Evolutionary conservation across 148 eudicot species (phyloP), one percentile per base, ranked within the genome.

Genomic region (Persicaria maculosa): DNA sequence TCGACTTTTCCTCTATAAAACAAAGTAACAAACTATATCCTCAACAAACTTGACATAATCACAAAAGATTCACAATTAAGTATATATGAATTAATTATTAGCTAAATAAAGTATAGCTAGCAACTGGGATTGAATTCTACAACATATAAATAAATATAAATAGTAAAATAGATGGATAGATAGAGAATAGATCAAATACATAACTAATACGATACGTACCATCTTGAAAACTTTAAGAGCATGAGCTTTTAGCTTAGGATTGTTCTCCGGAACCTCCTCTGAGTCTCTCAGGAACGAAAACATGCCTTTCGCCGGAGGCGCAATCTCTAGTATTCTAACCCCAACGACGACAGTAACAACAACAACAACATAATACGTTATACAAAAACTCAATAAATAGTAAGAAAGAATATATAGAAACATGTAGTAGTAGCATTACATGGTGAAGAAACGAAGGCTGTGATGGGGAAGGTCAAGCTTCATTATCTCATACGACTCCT

Each of bases 401-500:
- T 31, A 31, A 31, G 40, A 31, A 31, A 2, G 40, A 31, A 31
- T 31, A 2, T 31, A 31, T 31, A 31, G 40, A 31, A 31, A 31
- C 40, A 31, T 31, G 40, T 1, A 31, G 40, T 31, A 31, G 40
- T 31, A 31, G 40, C 40, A 31, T 11, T 64, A 64, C 69, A 40
- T 36, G 69, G 44, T 9, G 45, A 64, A 64, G 44, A 64, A 40
- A 36, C 69, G 69, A 12, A 64, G 69, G 16, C 69, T 64, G 69
- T 64, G 14, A 64, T 7, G 44, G 44, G 69, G 69, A 64, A 64
- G 6, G 44, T 64, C 69, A 45, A 64, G 69, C 69, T 64, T 64
- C 45, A 64, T 64, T 1, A 64, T 64, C 69, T 64, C 45, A 15
- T n/a, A 64, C 3, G 69, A 64, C 69, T 64, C 69, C 69, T 64